Conservation (phyloP, 768 basidiomycete genomes). For the Favolaschia claudopus region DNA sequence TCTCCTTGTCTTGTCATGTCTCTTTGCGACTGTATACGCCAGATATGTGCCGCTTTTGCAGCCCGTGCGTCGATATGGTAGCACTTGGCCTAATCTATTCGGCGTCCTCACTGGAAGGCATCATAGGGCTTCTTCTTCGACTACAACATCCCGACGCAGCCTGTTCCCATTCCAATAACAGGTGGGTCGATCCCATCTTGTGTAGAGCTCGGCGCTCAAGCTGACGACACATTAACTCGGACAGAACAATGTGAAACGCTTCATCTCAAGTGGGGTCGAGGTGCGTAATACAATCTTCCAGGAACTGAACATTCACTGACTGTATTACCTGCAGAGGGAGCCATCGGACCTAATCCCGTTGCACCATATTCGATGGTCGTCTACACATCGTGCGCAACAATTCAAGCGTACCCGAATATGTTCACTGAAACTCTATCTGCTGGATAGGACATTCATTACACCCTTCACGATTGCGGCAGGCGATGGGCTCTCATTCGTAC, state of each 20-base stretch:
- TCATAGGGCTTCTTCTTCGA: conserved; percentile 47
- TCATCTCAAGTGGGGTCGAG: conserved; percentile 45
- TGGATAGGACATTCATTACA: conserved; percentile 49
- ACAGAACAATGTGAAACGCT: conserved; percentile 48
- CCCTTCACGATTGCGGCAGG: conserved; percentile 55
- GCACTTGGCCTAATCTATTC: neutral
- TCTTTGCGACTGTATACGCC: conserved; percentile 11
- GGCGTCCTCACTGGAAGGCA: neutral
- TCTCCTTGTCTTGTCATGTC: neutral
- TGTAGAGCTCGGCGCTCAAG: neutral
- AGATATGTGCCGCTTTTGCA: conserved; percentile 30
- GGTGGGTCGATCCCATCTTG: conserved; percentile 35
- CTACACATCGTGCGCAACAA: conserved; percentile 50
- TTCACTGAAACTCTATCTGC: neutral
- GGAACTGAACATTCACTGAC: neutral
- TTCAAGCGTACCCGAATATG: neutral
- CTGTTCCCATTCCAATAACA: conserved; percentile 42
- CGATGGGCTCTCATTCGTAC: conserved; percentile 38
- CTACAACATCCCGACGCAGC: conserved; percentile 37
- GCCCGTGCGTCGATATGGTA: conserved; percentile 33
- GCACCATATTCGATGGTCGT: conserved; percentile 61
- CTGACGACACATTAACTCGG: neutral
- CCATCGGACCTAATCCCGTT: conserved; percentile 46
- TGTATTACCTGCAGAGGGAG: neutral
- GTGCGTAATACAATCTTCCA: conserved; percentile 40